Conservation (phyloP, 2,329 filamentous ascomycete species). For the Botrytis tulipae region DNA sequence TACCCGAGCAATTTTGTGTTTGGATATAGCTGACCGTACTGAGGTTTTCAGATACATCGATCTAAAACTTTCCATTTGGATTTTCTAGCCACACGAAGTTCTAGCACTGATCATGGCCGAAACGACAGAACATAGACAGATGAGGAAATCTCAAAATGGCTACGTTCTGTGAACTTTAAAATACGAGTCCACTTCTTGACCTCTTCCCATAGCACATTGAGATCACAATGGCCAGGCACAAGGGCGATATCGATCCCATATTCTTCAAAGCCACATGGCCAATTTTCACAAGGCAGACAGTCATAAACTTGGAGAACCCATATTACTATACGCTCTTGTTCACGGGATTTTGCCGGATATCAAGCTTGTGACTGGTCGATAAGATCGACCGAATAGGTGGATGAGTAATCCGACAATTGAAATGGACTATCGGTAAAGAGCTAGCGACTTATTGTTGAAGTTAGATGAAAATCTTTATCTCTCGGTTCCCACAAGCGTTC, state of each 20-base stretch:
- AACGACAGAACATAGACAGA: background rate
- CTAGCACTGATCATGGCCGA: background rate
- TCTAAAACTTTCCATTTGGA: background rate
- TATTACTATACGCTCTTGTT: conserved; percentile 61
- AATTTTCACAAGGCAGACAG: conserved; percentile 47
- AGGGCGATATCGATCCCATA: conserved; percentile 51
- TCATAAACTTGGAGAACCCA: conserved; percentile 56
- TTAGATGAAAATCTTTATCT: conserved; percentile 56
- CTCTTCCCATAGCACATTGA: conserved; percentile 60
- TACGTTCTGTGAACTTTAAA: background rate
- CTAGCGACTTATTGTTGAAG: conserved; percentile 45
- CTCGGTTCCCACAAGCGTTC: conserved; percentile 52
- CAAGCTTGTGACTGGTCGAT: conserved; percentile 59
- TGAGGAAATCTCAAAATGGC: background rate
- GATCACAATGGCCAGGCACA: conserved; percentile 50
- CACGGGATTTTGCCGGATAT: conserved; percentile 50
- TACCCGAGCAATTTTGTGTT: background rate
- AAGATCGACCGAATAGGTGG: conserved; percentile 59
- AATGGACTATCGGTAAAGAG: background rate
- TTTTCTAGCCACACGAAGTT: background rate
- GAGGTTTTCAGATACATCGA: background rate
- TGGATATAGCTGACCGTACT: background rate
- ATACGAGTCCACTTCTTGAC: conserved; percentile 40
- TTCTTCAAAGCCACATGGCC: conserved; percentile 49
- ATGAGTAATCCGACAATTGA: conserved; percentile 43